These are phyloP conservation scores for Nakazawaea peltata DNA, from an alignment of 805 yeast genomes.

Conservation along the genomic window DNA sequence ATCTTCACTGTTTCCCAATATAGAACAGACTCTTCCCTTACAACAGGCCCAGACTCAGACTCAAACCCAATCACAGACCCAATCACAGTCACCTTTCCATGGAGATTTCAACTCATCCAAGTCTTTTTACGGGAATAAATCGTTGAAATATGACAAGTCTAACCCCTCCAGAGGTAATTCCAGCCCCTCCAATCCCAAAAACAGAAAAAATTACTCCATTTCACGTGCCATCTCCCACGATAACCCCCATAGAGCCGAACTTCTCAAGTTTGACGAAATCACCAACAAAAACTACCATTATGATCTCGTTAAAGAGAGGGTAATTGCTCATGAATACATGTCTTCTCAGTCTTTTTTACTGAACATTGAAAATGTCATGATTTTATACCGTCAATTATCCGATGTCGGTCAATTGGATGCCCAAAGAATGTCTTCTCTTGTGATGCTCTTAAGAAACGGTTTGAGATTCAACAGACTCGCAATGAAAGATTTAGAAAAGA, in stretches of 20 bases:
- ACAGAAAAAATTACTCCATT: slow-evolving; percentile 14
- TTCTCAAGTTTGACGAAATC: slow-evolving; percentile 46
- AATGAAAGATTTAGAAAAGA: slow-evolving; percentile 45
- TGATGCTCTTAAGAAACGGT: slow-evolving; percentile 46
- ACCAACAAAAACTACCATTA: slow-evolving; percentile 26
- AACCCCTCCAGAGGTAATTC: too few relatives aligned
- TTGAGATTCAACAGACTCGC: slow-evolving; percentile 48
- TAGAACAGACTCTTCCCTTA: slow-evolving; percentile 12
- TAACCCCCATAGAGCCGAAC: slow-evolving; percentile 42
- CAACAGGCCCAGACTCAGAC: slow-evolving; percentile 8
- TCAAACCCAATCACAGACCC: neutral
- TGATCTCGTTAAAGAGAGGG: slow-evolving; percentile 29
- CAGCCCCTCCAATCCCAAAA: too few relatives aligned
- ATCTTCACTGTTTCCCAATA: slow-evolving; percentile 7
- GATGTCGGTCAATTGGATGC: slow-evolving; percentile 39
- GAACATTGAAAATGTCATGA: slow-evolving; percentile 42
- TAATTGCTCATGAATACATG: slow-evolving; percentile 25
- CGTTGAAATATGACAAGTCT: slow-evolving; percentile 6
- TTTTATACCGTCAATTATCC: slow-evolving; percentile 37
- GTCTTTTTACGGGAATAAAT: neutral
- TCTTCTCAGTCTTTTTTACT: slow-evolving; percentile 37
- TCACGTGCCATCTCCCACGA: slow-evolving; percentile 15
- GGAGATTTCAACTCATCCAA: too few relatives aligned
- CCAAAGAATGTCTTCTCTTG: slow-evolving; percentile 38
- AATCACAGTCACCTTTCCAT: too few relatives aligned